Evolutionary conservation across 2,329 filamentous ascomycete genomes (phyloP).

Genomic region (Fusarium concolor): DNA sequence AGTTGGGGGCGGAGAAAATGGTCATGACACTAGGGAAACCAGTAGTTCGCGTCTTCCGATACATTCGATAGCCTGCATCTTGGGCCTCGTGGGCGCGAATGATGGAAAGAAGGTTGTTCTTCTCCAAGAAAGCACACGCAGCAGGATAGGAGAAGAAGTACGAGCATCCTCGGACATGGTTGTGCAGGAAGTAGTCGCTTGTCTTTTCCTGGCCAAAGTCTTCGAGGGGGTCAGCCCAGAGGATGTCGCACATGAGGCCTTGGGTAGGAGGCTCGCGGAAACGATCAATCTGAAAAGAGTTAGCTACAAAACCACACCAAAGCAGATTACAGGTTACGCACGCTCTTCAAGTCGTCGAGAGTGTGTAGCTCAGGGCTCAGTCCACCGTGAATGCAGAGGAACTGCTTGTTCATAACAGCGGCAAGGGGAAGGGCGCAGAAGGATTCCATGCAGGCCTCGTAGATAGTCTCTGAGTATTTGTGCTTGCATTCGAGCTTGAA

Average conservation of each 20-base stretch:
- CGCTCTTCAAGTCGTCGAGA: slow-evolving; percentile 90
- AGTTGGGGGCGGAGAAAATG: slow-evolving; percentile 99
- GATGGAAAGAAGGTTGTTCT: slow-evolving; percentile 97
- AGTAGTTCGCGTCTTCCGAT: slow-evolving; percentile 96
- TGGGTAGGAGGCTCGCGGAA: slow-evolving; percentile 98
- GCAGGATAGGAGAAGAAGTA: slow-evolving; percentile 99
- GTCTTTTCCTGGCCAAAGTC: slow-evolving; percentile 99
- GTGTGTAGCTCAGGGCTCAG: slow-evolving; percentile 96
- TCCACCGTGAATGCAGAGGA: slow-evolving; percentile 97
- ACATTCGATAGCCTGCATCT: slow-evolving; percentile 99
- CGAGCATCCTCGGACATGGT: slow-evolving; percentile 97
- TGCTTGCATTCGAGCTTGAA: slow-evolving; percentile 99
- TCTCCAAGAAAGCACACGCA: slow-evolving; percentile 96
- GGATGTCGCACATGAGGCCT: slow-evolving; percentile 98
- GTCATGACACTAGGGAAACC: slow-evolving; percentile 99
- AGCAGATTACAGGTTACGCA: slow-evolving; percentile 57
- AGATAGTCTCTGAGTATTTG: slow-evolving; percentile 96
- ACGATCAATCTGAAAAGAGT: slow-evolving; percentile 80
- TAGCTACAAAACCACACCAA: slow-evolving; percentile 14
- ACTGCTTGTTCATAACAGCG: slow-evolving; percentile 99
- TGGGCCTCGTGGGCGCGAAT: slow-evolving; percentile 98
- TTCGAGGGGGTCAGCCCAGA: slow-evolving; percentile 97
- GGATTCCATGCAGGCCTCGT: slow-evolving; percentile 98
- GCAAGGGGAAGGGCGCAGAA: slow-evolving; percentile 95
- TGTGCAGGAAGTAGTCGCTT: slow-evolving; percentile 96